phyloP scores from a whole-genome alignment of 805 yeast species.

The Ogataea zsoltii region DNA sequence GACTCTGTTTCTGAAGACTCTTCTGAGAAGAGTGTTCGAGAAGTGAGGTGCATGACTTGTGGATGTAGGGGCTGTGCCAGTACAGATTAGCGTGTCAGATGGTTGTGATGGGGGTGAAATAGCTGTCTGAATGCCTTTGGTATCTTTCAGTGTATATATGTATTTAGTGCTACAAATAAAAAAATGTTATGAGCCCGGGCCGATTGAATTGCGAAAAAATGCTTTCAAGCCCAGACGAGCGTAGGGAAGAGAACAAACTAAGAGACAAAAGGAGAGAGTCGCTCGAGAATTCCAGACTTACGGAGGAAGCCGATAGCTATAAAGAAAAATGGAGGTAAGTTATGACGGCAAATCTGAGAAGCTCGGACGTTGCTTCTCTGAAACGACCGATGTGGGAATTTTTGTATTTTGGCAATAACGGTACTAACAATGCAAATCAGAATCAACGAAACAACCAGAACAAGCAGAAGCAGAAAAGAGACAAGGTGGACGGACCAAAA shows the following conservation, averaged over 20 bases:
- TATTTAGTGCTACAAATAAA: neutral
- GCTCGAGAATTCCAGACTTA: neutral
- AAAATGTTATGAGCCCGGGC: conserved; percentile 3
- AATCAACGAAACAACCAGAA: conserved; percentile 12
- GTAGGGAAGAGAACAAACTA: neutral
- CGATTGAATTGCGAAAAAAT: too few relatives aligned
- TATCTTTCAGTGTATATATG: neutral
- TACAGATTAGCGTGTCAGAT: conserved; percentile 46
- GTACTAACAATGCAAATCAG: conserved; percentile 8
- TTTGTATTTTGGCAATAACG: too few relatives aligned
- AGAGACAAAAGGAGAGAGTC: too few relatives aligned
- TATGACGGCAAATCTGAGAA: neutral
- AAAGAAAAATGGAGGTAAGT: conserved; percentile 20
- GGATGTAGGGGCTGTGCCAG: conserved; percentile 88
- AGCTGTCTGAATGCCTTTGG: neutral
- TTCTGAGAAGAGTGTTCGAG: conserved; percentile 26
- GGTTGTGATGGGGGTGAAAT: neutral
- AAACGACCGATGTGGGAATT: too few relatives aligned
- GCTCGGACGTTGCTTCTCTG: too few relatives aligned
- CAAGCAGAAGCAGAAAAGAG: conserved; percentile 15
- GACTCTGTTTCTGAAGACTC: conserved; percentile 20
- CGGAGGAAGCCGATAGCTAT: neutral
- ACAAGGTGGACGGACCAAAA: conserved; percentile 69
- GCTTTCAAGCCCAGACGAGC: neutral
- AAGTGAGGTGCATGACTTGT: conserved; percentile 69